Base-by-base conservation (phyloP, 805 yeast genomes). In the Suhomyces emberorum region DNA sequence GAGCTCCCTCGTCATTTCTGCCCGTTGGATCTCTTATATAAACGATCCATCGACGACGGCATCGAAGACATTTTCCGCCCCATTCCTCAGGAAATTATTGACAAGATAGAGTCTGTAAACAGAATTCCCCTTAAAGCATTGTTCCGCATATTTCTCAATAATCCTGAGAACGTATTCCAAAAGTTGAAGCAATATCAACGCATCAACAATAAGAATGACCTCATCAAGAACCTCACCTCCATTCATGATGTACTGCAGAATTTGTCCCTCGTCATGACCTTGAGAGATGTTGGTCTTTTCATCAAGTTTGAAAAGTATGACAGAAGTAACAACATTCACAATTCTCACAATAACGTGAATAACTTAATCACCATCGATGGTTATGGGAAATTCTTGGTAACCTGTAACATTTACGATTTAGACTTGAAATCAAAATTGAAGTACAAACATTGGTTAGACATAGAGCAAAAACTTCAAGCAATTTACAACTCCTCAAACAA, bases 221-320 rank as follows among this genome's bases (percentile, higher is more conserved):
- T 54, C 18, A 57, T 63, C 29, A 40, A 49, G 24, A 62, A 62
- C 38, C 37, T 62, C 17, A 50, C 59, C 1, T 52, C 61, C n/a
- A 35, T 32, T 15, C 42, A 53, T 2, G 76, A 70, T 42, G 77
- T 72, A 7, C 63, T 63, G 39, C 63, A 63, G 1, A 60, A 57
- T 20, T 46, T 76, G 18, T 57, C 65, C 5, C 49, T 64, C 15
- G 63, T 68, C 4, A 78, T 78, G 83, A 63, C 82, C 0, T 52
- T 71, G 21, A 60, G 84, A 23, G 84, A 78, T 50, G 78, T 78
- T 18, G 77, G 82, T 0, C 47, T 79, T 12, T 69, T 77, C 37
- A 45, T 74, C 14, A 64, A 65, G 30, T 55, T 74, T 28, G 62
- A 57, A 34, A 55, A 54, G 38, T 54, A 51, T 33, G 56, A 54